Conservation (phyloP, 306 rosid species). For the Vigna unguiculata region DNA sequence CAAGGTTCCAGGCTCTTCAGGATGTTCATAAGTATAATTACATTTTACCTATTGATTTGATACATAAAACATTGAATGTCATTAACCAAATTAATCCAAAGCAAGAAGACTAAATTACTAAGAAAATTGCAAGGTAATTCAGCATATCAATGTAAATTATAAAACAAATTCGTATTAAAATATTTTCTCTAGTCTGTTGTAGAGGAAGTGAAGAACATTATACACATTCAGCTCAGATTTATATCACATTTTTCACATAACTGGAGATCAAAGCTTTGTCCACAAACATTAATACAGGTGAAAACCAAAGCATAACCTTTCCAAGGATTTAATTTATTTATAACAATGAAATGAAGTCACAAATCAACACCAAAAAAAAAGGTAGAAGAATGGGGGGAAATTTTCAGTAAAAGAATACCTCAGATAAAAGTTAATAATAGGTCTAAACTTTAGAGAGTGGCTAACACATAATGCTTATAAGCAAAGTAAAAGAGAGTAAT, state of each 20-base stretch:
- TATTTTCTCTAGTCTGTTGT: background rate
- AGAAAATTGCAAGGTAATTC: slow-evolving; percentile 9
- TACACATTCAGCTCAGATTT: background rate
- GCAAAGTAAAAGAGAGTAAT: slow-evolving; percentile 11
- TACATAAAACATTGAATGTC: slow-evolving; percentile 19
- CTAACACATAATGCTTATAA: background rate
- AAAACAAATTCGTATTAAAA: background rate
- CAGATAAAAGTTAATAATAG: background rate
- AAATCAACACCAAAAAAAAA: background rate
- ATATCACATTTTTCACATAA: background rate
- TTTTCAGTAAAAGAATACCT: background rate
- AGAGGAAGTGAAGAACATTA: background rate
- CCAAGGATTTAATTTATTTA: background rate
- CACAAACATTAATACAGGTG: background rate
- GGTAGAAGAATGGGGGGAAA: background rate
- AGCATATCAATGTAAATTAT: background rate
- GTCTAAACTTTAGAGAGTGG: background rate
- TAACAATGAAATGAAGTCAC: background rate
- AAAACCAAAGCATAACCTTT: background rate
- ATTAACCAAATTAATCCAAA: background rate
- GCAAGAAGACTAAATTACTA: background rate
- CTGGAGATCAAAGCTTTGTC: background rate
- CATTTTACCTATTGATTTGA: slow-evolving; percentile 1
- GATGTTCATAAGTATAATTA: background rate
- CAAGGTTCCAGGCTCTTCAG: background rate